phyloP scores from a whole-genome alignment of 169 alveolate species.

The Theileria luwenshuni region DNA sequence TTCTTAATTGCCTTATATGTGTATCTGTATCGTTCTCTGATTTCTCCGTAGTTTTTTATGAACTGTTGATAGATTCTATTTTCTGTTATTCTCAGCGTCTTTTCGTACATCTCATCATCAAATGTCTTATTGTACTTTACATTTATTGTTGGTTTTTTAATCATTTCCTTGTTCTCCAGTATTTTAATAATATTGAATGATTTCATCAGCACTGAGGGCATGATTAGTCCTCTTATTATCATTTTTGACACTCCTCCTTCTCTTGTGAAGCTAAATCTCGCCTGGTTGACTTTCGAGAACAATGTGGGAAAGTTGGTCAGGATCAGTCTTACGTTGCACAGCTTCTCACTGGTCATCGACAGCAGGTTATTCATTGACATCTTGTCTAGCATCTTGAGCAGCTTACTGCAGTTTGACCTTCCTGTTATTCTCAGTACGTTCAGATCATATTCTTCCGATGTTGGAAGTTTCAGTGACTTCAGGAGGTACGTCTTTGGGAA shows the following conservation, averaged over 20 bases:
- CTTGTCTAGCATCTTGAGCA: conserved; percentile 36
- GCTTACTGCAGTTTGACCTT: conserved; percentile 32
- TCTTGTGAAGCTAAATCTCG: conserved; percentile 16
- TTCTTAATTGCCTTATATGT: conserved; percentile 47
- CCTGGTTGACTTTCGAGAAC: conserved; percentile 48
- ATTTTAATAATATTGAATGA: conserved; percentile 31
- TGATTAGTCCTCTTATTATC: conserved; percentile 41
- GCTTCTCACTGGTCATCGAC: background rate
- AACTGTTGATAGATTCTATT: conserved; percentile 47
- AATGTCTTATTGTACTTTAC: conserved; percentile 40
- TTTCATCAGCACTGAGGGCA: conserved; percentile 39
- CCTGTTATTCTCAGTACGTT: conserved; percentile 36
- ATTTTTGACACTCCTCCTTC: background rate
- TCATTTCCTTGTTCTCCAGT: conserved; percentile 13
- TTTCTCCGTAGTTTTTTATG: conserved; percentile 16
- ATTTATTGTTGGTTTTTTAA: conserved; percentile 11
- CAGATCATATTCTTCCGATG: conserved; percentile 53
- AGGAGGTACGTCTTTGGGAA: conserved; percentile 26
- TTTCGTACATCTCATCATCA: conserved; percentile 51
- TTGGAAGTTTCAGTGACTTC: conserved; percentile 45
- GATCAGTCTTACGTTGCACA: conserved; percentile 22
- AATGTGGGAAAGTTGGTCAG: conserved; percentile 55
- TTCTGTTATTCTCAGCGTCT: conserved; percentile 45
- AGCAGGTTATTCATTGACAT: background rate
- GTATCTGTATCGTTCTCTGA: conserved; percentile 14